Evolutionary conservation across 306 rosid genomes (phyloP), one percentile per base, ranked within the genome.

Genomic region (Citrullus colocynthis): DNA sequence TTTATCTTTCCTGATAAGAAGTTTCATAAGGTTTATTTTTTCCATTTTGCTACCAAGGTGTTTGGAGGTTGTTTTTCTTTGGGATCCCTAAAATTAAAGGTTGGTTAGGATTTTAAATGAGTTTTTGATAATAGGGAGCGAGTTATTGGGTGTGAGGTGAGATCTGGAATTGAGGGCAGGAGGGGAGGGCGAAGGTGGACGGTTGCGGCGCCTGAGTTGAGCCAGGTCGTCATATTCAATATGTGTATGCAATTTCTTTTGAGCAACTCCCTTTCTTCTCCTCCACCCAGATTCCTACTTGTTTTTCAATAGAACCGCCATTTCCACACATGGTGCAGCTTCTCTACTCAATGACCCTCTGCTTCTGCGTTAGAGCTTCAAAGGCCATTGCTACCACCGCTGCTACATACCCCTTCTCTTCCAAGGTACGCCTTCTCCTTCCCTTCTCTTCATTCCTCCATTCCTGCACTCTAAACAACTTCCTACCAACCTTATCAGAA

Each of bases 261-360:
- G 18, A 44, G 42, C 4, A 41, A 41, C 17, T 42, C 54, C 74
- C 2, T 44, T 2, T 3, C 41, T 48, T 49, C 76, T 72, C 7
- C 76, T 49, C 48, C 76, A 45, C 42, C 13, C 14, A 7, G 76
- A 72, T 48, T 49, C 32, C 60, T 2, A 72, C 9, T 49, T 48
- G 13, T 28, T 71, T 3, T 48, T 48, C 54, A 2, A 5, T 72
- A 24, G 42, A 14, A 28, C 16, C 3, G 60, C 76, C 55, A 64
- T 36, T 64, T 18, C 37, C 80, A 72, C 62, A 34, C n/a, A 59
- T 54, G 59, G 76, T 55, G 36, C 75, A 65, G 79, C 51, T 74
- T 74, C 79, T 78, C 81, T 81, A 34, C 84, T 87, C 93, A 85
- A 93, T 93, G 98, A 82, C 80, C 93, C 90, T 86, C 88, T 85